Conservation (phyloP, 108 stramenopile species). For the Fragilaria crotonensis region DNA sequence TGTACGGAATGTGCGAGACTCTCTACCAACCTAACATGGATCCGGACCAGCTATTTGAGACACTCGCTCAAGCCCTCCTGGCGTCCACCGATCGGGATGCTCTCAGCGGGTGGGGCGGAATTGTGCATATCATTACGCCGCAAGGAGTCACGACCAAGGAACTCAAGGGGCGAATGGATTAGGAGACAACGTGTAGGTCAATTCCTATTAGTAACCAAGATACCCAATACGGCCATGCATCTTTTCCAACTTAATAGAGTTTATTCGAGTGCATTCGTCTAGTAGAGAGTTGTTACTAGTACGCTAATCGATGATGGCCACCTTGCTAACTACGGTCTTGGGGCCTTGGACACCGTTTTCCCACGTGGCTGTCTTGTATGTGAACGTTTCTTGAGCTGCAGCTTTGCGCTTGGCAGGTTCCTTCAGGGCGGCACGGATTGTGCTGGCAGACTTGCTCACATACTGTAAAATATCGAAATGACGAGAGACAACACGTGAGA, state of each 20-base stretch:
- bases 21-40: conserved; percentile 92
- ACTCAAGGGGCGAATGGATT: conserved; percentile 91
- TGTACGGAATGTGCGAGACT: conserved; percentile 98
- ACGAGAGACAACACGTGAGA: not conserved
- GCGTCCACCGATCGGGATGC: conserved; percentile 96
- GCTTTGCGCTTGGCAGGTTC: conserved; percentile 85
- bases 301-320: too few species aligned
- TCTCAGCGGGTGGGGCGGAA: conserved; percentile 97
- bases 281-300: too few species aligned
- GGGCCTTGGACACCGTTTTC: conserved; percentile 35
- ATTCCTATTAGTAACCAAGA: too few species aligned
- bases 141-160: conserved; percentile 77
- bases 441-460: conserved; percentile 70
- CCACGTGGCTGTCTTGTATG: conserved; percentile 66
- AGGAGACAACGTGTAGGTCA: too few species aligned
- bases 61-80: conserved; percentile 92
- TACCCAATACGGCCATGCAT: not conserved
- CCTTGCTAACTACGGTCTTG: conserved; percentile 41
- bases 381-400: conserved; percentile 59
- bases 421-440: conserved; percentile 75
- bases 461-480: conserved; percentile 44
- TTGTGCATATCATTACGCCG: conserved; percentile 96
- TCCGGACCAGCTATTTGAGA: conserved; percentile 96
- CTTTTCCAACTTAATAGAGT: not conserved
- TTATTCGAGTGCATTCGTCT: not conserved